These are phyloP conservation scores for Casaregolazyma suthepensis DNA, from an alignment of 1,139 yeast species.

Conservation along the genomic window DNA sequence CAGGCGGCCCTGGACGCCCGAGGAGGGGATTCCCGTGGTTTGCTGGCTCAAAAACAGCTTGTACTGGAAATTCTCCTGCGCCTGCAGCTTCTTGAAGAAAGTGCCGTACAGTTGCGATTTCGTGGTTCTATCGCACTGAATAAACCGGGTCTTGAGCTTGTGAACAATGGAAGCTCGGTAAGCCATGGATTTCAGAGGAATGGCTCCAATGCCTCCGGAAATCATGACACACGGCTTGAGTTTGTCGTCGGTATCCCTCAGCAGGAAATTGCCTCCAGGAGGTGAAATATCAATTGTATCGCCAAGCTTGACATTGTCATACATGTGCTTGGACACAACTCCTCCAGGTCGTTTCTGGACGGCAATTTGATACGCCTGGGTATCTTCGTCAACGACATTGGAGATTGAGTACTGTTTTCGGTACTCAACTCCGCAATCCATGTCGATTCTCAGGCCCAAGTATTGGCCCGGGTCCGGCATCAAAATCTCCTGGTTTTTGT, in stretches of 20 bases:
- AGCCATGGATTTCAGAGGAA: conserved; percentile 53
- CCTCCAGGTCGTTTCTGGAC: conserved; percentile 48
- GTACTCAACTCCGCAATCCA: conserved; percentile 30
- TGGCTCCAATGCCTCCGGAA: conserved; percentile 65
- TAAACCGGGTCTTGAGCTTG: conserved; percentile 31
- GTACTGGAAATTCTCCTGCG: conserved; percentile 16
- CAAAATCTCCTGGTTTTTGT: conserved; percentile 25
- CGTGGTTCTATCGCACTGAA: conserved; percentile 23
- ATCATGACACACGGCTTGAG: conserved; percentile 34
- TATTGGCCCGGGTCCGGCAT: conserved; percentile 55
- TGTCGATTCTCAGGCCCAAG: conserved; percentile 45
- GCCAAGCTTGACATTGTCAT: conserved; percentile 45
- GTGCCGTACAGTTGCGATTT: conserved; percentile 20
- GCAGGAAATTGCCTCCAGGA: conserved; percentile 53
- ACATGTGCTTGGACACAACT: conserved; percentile 48
- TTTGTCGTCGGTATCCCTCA: conserved; percentile 26
- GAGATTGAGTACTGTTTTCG: conserved; percentile 51
- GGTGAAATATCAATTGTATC: conserved; percentile 48
- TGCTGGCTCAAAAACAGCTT: conserved; percentile 18
- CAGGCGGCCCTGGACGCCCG: conserved; percentile 5
- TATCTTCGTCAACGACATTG: conserved; percentile 28
- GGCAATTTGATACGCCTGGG: conserved; percentile 43
- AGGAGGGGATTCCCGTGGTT: conserved; percentile 5
- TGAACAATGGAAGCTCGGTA: conserved; percentile 5
- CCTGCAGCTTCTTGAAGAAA: conserved; percentile 15